These are phyloP conservation scores for Paralagenidium karlingii DNA, from an alignment of 352 stramenopile genomes.

Conservation along the genomic window DNA sequence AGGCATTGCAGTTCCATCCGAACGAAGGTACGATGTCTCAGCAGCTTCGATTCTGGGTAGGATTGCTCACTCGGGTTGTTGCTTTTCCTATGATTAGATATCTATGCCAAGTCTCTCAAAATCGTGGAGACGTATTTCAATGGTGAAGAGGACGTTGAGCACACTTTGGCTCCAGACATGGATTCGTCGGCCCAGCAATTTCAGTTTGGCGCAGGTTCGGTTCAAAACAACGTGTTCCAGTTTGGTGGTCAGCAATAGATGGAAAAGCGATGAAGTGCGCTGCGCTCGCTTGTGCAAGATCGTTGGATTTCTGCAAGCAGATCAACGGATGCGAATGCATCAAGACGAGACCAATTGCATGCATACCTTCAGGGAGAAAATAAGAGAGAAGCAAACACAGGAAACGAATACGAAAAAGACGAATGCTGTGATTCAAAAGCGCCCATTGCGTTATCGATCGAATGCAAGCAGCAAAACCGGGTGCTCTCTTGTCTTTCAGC, in stretches of 20 bases:
- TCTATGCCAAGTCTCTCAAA: slow-evolving; percentile 91
- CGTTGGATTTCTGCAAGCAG: too few species aligned
- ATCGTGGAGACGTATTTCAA: slow-evolving; percentile 98
- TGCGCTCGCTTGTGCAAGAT: too few species aligned
- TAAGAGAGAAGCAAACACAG: too few species aligned
- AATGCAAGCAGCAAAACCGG: too few species aligned
- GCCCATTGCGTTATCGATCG: background rate
- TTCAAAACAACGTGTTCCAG: slow-evolving; percentile 72
- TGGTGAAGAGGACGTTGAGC: slow-evolving; percentile 94
- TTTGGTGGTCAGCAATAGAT: slow-evolving; percentile 16
- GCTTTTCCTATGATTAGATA: slow-evolving; percentile 24
- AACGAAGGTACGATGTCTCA: slow-evolving; percentile 90
- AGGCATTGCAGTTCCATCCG: slow-evolving; percentile 96
- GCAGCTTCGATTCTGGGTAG: slow-evolving; percentile 50
- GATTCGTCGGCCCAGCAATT: slow-evolving; percentile 70
- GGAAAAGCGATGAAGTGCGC: too few species aligned
- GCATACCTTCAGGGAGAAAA: too few species aligned
- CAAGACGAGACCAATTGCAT: too few species aligned
- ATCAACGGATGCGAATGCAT: too few species aligned
- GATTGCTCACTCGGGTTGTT: slow-evolving; percentile 21
- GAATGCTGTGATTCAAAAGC: background rate
- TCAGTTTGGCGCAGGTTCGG: slow-evolving; percentile 45
- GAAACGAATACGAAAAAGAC: too few species aligned
- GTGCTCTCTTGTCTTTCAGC: too few species aligned
- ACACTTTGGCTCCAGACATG: slow-evolving; percentile 55